Evolutionary conservation across 768 basidiomycete genomes (phyloP).

Genomic region (Russula earlei): DNA sequence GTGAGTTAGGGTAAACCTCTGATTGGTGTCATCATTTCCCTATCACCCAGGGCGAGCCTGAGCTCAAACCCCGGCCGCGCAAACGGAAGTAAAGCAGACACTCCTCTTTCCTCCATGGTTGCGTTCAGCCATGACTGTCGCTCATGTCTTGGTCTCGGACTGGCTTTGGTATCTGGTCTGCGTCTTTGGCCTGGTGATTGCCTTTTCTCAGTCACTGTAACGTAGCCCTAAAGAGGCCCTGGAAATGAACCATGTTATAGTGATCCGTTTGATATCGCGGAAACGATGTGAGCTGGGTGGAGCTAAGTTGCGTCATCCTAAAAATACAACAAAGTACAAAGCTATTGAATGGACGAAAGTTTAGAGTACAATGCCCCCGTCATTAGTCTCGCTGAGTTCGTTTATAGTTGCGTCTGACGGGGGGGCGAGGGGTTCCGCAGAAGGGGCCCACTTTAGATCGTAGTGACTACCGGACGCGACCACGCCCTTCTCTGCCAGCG

Average conservation of each 20-base stretch:
- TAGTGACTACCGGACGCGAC: conserved; percentile 37
- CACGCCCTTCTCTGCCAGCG: conserved; percentile 49
- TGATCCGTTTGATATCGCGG: not conserved
- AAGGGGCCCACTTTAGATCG: conserved; percentile 21
- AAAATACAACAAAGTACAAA: not conserved
- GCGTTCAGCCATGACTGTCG: not conserved
- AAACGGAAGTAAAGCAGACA: conserved; percentile 5
- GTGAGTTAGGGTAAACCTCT: not conserved
- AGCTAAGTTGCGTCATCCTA: not conserved
- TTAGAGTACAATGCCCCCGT: conserved; percentile 15
- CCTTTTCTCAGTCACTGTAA: not conserved
- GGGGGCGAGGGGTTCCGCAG: not conserved
- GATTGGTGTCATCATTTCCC: not conserved
- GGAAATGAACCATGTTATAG: not conserved
- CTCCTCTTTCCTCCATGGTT: not conserved
- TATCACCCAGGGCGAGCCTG: conserved; percentile 4
- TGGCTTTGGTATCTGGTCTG: not conserved
- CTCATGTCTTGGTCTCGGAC: not conserved
- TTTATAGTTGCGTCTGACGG: not conserved
- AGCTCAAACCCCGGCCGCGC: conserved; percentile 11
- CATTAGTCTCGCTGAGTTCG: not conserved
- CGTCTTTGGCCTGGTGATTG: not conserved
- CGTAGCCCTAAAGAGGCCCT: not conserved
- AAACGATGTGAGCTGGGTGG: not conserved
- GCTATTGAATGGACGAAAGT: not conserved